Conservation (phyloP, 2,329 filamentous ascomycete genomes). For the Verticillium longisporum region DNA sequence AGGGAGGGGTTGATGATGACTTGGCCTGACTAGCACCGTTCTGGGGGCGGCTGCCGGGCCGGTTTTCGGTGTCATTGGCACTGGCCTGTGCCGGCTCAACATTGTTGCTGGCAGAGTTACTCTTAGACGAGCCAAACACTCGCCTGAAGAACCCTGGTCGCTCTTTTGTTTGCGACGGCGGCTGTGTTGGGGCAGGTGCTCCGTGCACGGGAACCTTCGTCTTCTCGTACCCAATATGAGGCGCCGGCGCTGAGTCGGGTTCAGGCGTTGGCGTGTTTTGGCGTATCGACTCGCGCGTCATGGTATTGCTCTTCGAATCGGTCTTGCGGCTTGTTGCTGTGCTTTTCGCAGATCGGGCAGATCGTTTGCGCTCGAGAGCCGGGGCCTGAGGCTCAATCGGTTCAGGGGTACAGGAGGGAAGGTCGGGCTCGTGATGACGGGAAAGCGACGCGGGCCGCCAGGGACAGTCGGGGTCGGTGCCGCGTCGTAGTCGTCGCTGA, state of each 20-base stretch:
- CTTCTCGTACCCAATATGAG: conserved; percentile 53
- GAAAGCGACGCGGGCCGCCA: conserved; percentile 59
- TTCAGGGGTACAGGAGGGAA: conserved; percentile 20
- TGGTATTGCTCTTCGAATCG: conserved; percentile 1
- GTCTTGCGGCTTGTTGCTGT: conserved; percentile 5
- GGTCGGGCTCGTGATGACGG: conserved; percentile 1
- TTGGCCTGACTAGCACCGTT: conserved; percentile 42
- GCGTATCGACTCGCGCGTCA: conserved; percentile 14
- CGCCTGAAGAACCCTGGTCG: conserved; percentile 86
- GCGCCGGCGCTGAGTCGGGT: conserved; percentile 49
- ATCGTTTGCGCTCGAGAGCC: conserved; percentile 2
- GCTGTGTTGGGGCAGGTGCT: conserved; percentile 42
- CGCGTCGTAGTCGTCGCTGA: conserved; percentile 61
- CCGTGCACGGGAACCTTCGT: conserved; percentile 44
- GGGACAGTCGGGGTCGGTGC: conserved; percentile 83
- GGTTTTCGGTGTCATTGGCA: conserved; percentile 25
- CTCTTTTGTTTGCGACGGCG: conserved; percentile 50
- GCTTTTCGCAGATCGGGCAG: conserved; percentile 3
- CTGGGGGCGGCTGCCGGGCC: conserved; percentile 29
- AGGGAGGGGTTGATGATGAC: conserved; percentile 38
- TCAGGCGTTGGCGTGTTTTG: conserved; percentile 32
- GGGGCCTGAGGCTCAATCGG: conserved; percentile 11
- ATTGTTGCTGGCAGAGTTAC: conserved; percentile 22
- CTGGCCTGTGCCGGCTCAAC: neutral
- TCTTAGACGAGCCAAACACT: conserved; percentile 73